Conservation (phyloP, 2,329 filamentous ascomycete genomes). For the Cladosporium sp. region DNA sequence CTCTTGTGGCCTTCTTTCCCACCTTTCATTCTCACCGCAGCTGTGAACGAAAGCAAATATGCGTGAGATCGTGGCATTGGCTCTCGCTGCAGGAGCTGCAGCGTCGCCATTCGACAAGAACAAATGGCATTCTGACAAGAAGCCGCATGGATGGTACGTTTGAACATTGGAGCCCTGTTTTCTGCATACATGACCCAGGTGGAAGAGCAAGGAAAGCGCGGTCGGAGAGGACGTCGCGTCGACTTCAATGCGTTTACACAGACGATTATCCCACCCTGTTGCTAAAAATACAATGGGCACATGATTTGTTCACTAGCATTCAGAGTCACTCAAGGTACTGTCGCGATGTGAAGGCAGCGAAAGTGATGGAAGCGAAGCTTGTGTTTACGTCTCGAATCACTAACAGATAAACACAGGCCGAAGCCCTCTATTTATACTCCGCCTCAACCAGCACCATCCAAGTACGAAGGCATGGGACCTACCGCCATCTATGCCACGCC, state of each 20-base stretch:
- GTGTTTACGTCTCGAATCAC: neutral
- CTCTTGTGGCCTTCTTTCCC: neutral
- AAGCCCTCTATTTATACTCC: slow-evolving; percentile 15
- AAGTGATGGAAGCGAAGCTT: too few species aligned
- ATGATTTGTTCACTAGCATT: too few species aligned
- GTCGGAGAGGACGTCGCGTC: too few species aligned
- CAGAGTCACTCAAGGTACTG: too few species aligned
- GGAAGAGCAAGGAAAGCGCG: neutral
- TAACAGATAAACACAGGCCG: slow-evolving; percentile 7
- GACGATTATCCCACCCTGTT: too few species aligned
- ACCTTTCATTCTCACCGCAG: neutral
- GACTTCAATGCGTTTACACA: neutral
- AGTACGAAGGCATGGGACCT: neutral
- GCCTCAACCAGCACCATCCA: slow-evolving; percentile 7
- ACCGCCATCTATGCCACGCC: neutral
- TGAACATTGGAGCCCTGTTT: neutral
- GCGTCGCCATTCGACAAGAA: slow-evolving; percentile 7
- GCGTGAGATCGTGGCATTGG: neutral
- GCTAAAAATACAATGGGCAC: too few species aligned
- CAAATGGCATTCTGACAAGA: slow-evolving; percentile 7
- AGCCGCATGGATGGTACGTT: slow-evolving; percentile 11
- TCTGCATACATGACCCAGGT: neutral
- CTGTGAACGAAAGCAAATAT: neutral
- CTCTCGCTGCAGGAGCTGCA: slow-evolving; percentile 4
- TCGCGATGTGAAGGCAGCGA: too few species aligned